Evolutionary conservation across 352 stramenopile genomes (phyloP).

Genomic region (Pythium monospermum): DNA sequence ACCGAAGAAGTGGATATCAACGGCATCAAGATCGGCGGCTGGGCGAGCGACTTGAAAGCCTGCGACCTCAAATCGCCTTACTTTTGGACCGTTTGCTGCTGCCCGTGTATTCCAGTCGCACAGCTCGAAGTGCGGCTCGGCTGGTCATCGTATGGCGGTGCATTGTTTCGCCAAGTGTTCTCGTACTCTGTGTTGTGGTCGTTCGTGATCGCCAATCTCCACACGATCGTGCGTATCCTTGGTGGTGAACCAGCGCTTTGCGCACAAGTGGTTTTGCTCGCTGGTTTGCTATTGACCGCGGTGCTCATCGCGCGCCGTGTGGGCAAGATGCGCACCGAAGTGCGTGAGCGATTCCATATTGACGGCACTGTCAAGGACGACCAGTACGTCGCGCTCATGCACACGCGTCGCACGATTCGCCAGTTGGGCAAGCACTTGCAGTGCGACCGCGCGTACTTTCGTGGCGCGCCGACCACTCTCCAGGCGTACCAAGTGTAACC

Average conservation of each 20-base stretch:
- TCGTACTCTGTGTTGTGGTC: constrained; percentile 5
- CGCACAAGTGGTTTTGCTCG: constrained; percentile 6
- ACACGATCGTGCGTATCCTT: constrained; percentile 4
- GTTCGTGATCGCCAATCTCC: constrained; percentile 12
- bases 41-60: constrained; percentile 4
- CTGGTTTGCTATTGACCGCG: constrained; percentile 3
- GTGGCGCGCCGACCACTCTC: constrained; percentile 14
- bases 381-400: constrained; percentile 14
- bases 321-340: constrained; percentile 15
- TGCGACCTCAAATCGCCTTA: constrained; percentile 13
- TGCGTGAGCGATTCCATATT: constrained; percentile 20
- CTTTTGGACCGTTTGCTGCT: constrained; percentile 20
- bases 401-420: constrained; percentile 19
- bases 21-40: constrained; percentile 19
- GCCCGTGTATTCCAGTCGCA: constrained; percentile 16
- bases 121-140: constrained; percentile 21
- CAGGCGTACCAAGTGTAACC: constrained; percentile 22
- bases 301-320: constrained; percentile 11
- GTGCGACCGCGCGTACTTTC: constrained; percentile 21
- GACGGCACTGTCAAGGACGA: constrained; percentile 17
- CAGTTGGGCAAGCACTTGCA: constrained; percentile 23
- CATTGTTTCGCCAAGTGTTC: constrained; percentile 9
- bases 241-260: constrained; percentile 4
- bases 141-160: constrained; percentile 7
- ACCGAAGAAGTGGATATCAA: constrained; percentile 19